Conservation (phyloP, 2,329 filamentous ascomycete genomes). For the Colletotrichum plurivorum region DNA sequence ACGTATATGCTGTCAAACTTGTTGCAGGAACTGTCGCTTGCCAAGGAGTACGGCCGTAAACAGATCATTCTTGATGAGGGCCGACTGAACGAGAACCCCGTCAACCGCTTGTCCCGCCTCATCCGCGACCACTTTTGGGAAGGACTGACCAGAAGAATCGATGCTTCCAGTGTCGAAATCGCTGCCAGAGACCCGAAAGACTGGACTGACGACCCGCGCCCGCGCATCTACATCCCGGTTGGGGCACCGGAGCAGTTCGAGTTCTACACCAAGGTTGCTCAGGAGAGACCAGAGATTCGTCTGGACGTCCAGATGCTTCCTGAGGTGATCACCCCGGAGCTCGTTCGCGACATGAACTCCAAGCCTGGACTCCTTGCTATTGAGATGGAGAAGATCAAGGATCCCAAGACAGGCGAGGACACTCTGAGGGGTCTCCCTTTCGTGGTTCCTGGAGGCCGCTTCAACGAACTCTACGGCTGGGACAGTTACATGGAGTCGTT, state of each 20-base stretch:
- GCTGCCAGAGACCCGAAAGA: constrained; percentile 95
- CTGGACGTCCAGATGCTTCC: constrained; percentile 88
- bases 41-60: constrained; percentile 90
- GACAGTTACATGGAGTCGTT: constrained; percentile 99
- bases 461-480: constrained; percentile 99
- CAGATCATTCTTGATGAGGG: constrained; percentile 93
- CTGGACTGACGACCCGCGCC: constrained; percentile 90
- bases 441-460: constrained; percentile 96
- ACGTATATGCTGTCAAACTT: constrained; percentile 98
- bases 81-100: constrained; percentile 94
- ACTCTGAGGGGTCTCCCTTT: constrained; percentile 88
- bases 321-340: constrained; percentile 82
- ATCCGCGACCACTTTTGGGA: constrained; percentile 96
- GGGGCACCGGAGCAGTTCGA: constrained; percentile 89
- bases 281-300: constrained; percentile 84
- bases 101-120: constrained; percentile 86
- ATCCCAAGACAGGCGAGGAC: constrained; percentile 77
- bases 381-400: constrained; percentile 83
- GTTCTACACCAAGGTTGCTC: constrained; percentile 88
- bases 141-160: constrained; percentile 89
- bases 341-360: constrained; percentile 85
- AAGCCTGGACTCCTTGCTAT: constrained; percentile 92
- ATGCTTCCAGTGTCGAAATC: constrained; percentile 87
- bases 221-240: constrained; percentile 90
- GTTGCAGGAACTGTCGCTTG: constrained; percentile 92